Conservation (phyloP, 1,284 basidiomycete genomes). For the Anthracocystis setariae region DNA sequence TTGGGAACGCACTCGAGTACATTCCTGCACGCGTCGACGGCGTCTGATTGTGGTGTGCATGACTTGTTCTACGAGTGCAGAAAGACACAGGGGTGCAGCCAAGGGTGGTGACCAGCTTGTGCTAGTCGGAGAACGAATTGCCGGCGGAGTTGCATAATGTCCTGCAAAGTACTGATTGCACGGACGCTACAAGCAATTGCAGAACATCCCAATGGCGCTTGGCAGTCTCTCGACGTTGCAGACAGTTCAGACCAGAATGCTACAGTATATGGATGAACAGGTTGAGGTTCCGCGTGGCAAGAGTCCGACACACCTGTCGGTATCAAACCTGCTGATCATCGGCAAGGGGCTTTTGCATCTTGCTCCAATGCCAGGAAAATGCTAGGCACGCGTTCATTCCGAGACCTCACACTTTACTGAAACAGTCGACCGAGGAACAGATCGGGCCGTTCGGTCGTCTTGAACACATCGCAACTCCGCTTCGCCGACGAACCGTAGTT, state of each 20-base stretch:
- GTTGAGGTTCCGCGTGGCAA: no score
- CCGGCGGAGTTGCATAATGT: conserved; percentile 8
- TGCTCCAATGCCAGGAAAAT: no score
- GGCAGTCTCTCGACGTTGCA: no score
- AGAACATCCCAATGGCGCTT: no score
- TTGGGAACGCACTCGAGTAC: neutral
- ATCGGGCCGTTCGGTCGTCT: no score
- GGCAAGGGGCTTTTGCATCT: no score
- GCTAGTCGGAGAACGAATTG: conserved; percentile 8
- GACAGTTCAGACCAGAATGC: no score
- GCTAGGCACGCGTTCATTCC: no score
- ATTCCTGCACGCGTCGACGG: conserved; percentile 6
- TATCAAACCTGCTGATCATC: no score
- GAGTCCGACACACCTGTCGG: no score
- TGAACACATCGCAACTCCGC: conserved; percentile 12
- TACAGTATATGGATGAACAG: no score
- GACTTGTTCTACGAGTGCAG: neutral
- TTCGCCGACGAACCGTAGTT: conserved; percentile 6
- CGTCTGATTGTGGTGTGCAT: conserved; percentile 16
- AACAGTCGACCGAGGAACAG: no score
- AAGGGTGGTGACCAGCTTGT: neutral
- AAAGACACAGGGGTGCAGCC: neutral
- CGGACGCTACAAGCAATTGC: neutral
- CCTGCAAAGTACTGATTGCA: neutral
- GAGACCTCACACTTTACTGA: neutral